Evolutionary conservation across 2,329 filamentous ascomycete species (phyloP), one percentile per base, ranked within the genome.

Genomic region (Colletotrichum liaoningense): DNA sequence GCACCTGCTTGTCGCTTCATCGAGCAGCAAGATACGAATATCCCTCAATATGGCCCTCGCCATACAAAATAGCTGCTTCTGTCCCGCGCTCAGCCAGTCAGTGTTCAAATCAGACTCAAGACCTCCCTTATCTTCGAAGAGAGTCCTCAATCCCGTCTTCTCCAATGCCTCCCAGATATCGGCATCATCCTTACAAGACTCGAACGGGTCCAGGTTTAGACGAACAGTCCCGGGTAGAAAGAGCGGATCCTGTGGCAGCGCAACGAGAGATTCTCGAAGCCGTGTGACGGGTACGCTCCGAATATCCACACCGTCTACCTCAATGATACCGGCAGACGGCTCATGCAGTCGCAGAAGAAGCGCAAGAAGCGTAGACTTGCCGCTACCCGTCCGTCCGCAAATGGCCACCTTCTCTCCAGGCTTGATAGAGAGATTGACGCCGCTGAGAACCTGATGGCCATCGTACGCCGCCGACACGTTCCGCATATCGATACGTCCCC

Each of bases 241-340:
- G 70, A 88, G 85, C 0, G 86, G 82, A 58, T 90, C 87, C 79
- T 90, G 88, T 0, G 88, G 84, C 1, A 89, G 78, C 1, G 83
- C 82, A 35, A 85, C 84, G 7, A 90, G 78, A 1, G 78, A 70
- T 0, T 74, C 63, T 0, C 80, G 77, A 1, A 82, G 58, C 5
- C 72, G 67, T 7, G 78, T 69, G 6, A 78, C 75, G 0, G 76
- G 73, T 1, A 81, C 46, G 0, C 59, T 75, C 2, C 76, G 72
- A 11, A 81, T 75, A 56, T 87, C 83, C 1, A 87, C 69, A 1
- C 80, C 83, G 67, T 89, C 88, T 11, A 90, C 81, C 1, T 72
- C 77, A 16, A 90, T 86, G 5, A 56, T 79, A 0, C 86, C 86
- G 0, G 78, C 63, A 1, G 81, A 81, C 11, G 83, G 77, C 11